Conservation (phyloP, 768 basidiomycete genomes). For the Postia placenta region DNA sequence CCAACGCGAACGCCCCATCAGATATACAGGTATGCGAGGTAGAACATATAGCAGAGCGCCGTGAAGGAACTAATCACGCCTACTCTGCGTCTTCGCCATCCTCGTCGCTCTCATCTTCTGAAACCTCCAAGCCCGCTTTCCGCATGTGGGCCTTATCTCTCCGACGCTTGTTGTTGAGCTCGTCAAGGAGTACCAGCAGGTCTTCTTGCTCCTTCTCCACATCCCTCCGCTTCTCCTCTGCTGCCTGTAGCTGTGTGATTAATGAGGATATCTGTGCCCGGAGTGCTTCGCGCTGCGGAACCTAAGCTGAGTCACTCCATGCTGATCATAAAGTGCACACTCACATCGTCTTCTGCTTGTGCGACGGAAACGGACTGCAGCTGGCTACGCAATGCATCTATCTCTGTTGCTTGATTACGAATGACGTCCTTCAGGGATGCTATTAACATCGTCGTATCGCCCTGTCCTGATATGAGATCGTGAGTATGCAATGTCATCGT, state of each 20-base stretch:
- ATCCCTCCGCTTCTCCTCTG: slow-evolving; percentile 68
- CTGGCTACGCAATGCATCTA: slow-evolving; percentile 59
- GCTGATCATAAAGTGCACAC: slow-evolving; percentile 2
- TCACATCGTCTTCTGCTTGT: slow-evolving; percentile 32
- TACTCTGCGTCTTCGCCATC: slow-evolving; percentile 33
- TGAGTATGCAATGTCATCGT: background rate
- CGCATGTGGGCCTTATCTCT: slow-evolving; percentile 76
- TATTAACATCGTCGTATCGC: slow-evolving; percentile 77
- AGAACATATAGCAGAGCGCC: background rate
- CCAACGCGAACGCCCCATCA: background rate
- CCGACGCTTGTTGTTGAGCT: slow-evolving; percentile 79
- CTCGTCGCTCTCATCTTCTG: slow-evolving; percentile 85
- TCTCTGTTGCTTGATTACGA: slow-evolving; percentile 73
- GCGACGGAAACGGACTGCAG: slow-evolving; percentile 38
- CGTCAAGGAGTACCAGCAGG: slow-evolving; percentile 87
- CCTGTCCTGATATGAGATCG: slow-evolving; percentile 28
- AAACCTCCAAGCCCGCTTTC: slow-evolving; percentile 77
- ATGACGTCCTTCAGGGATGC: slow-evolving; percentile 81
- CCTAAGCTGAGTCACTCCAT: background rate
- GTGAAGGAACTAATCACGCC: background rate
- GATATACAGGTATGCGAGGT: background rate
- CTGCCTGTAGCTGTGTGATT: slow-evolving; percentile 39
- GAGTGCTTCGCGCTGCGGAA: slow-evolving; percentile 36
- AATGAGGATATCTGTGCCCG: slow-evolving; percentile 42
- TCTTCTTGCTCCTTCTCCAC: slow-evolving; percentile 97